Percentiles rank a stretch among this genome's conserved stretches.
These are phyloP conservation scores for Helotiales sp. DNA, from an alignment of 2,329 filamentous ascomycete species.

Conservation along the genomic window DNA sequence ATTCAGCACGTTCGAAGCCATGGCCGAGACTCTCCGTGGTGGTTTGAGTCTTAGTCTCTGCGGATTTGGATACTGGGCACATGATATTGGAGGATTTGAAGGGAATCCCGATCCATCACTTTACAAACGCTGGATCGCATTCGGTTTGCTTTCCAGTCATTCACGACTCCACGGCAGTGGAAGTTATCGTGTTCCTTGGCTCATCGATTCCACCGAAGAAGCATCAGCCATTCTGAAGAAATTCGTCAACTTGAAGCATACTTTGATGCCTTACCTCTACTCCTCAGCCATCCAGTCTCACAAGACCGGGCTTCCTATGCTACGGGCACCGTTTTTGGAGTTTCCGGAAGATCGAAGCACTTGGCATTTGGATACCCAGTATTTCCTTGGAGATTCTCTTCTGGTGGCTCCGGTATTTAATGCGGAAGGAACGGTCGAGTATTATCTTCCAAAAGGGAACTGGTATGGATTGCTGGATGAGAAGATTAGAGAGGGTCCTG, in stretches of 20 bases:
- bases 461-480: not conserved
- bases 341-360: not conserved
- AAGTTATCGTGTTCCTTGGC: not conserved
- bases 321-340: not conserved
- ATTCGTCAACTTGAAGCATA: not conserved
- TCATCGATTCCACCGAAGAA: not conserved
- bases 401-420: not conserved
- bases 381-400: not conserved
- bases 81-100: not conserved
- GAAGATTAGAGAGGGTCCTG: not conserved
- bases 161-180: not conserved
- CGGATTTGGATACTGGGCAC: not conserved
- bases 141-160: not conserved
- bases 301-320: not conserved
- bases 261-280: not conserved
- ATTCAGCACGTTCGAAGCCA: constrained; percentile 64
- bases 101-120: not conserved
- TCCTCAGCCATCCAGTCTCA: not conserved
- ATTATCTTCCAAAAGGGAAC: not conserved
- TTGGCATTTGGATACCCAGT: not conserved
- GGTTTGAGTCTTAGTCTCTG: not conserved
- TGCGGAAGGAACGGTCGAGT: not conserved
- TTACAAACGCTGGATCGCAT: not conserved
- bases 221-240: not conserved
- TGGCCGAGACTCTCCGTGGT: constrained; percentile 56